Conservation (phyloP, 805 yeast genomes). For the Torulaspora franciscae region DNA sequence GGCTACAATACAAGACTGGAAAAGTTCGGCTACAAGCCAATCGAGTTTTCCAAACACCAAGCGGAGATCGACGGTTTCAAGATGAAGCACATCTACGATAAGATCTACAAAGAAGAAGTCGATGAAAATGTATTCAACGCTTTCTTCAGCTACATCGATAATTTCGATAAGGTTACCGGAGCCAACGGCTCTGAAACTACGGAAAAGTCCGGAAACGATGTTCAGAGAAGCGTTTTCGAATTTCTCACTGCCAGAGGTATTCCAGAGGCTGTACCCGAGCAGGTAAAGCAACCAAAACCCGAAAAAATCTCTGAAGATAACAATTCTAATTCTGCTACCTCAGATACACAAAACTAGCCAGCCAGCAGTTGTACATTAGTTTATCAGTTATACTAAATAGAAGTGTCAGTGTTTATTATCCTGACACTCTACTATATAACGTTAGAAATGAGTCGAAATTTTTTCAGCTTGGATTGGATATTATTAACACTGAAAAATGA, state of each 20-base stretch:
- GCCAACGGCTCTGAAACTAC: slow-evolving; percentile 42
- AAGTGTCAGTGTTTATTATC: not conserved
- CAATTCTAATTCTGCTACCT: not conserved
- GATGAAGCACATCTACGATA: slow-evolving; percentile 82
- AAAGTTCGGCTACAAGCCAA: slow-evolving; percentile 70
- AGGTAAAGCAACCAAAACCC: not conserved
- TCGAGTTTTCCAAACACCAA: slow-evolving; percentile 62
- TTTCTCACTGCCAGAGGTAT: slow-evolving; percentile 42
- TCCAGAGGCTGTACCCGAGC: slow-evolving; percentile 12
- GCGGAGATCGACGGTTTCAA: slow-evolving; percentile 80
- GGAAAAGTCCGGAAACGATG: slow-evolving; percentile 27
- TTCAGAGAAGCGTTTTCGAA: slow-evolving; percentile 38
- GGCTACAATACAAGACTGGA: slow-evolving; percentile 68
- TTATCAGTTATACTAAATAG: not conserved
- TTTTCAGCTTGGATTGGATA: not conserved
- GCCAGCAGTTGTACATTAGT: not conserved
- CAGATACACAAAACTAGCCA: too few species aligned
- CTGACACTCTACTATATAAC: not conserved
- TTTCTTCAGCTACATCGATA: slow-evolving; percentile 85
- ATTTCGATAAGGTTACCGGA: slow-evolving; percentile 53
- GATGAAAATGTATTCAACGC: slow-evolving; percentile 85
- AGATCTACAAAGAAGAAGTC: slow-evolving; percentile 85
- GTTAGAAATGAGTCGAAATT: slow-evolving; percentile 6
- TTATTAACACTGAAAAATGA: not conserved
- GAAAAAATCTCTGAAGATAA: not conserved